phyloP scores from a whole-genome alignment of 2,329 filamentous ascomycete species.

The Sarocladiaceae sp. region DNA sequence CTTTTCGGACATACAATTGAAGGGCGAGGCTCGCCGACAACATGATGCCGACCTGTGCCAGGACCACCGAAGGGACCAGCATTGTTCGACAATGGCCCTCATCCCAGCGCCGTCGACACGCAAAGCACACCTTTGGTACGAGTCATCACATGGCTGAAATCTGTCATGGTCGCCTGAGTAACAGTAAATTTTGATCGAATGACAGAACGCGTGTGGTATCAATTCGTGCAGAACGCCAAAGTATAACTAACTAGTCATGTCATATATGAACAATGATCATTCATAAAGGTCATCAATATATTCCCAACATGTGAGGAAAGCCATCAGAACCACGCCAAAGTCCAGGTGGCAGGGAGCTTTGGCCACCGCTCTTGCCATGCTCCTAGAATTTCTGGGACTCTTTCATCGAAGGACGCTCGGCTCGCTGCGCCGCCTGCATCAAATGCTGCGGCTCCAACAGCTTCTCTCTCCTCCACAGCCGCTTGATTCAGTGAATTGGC shows the following conservation, averaged over 20 bases:
- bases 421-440: conserved; percentile 63
- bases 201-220: background rate
- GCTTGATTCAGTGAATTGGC: conserved; percentile 79
- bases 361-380: conserved; percentile 96
- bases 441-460: conserved; percentile 61
- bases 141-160: too few relatives aligned
- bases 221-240: background rate
- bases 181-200: too few relatives aligned
- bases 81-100: too few relatives aligned
- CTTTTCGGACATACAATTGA: too few relatives aligned
- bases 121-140: too few relatives aligned
- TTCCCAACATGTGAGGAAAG: background rate
- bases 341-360: conserved; percentile 87
- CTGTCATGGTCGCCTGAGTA: too few relatives aligned
- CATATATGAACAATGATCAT: background rate
- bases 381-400: conserved; percentile 85
- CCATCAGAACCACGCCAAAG: conserved; percentile 82
- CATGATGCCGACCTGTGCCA: too few relatives aligned
- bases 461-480: conserved; percentile 71
- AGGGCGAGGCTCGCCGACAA: too few relatives aligned
- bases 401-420: conserved; percentile 80
- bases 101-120: too few relatives aligned
- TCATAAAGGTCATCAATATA: conserved; percentile 4
- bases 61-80: too few relatives aligned
- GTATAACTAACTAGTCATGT: background rate